Percentiles rank a stretch among this genome's conserved stretches.
Conservation (phyloP, 805 yeast genomes). For the Wickerhamomyces rabaulensis region DNA sequence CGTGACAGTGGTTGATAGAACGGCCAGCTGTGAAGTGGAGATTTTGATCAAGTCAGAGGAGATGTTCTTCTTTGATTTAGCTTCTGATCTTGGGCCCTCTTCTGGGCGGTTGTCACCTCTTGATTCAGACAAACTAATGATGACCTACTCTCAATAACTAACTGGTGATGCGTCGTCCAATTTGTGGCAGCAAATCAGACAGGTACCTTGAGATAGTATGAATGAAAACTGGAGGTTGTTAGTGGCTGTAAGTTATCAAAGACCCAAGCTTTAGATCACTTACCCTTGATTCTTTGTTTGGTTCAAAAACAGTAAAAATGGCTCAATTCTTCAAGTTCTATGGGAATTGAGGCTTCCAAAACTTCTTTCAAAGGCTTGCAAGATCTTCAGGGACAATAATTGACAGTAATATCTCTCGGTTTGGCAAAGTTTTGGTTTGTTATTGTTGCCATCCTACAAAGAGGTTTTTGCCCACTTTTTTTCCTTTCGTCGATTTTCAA, state of each 20-base stretch:
- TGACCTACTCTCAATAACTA: background rate
- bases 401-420: background rate
- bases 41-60: constrained; percentile 25
- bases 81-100: constrained; percentile 4
- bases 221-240: background rate
- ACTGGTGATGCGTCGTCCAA: background rate
- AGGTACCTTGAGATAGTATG: background rate
- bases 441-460: background rate
- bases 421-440: background rate
- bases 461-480: background rate
- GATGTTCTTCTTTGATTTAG: background rate
- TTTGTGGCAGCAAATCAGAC: background rate
- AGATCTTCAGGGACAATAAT: no score
- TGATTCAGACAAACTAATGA: constrained; percentile 6
- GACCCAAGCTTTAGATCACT: background rate
- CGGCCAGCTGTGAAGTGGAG: constrained; percentile 46
- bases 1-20: constrained; percentile 41
- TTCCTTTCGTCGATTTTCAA: background rate
- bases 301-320: background rate
- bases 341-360: background rate
- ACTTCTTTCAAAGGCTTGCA: no score
- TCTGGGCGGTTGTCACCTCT: constrained; percentile 8
- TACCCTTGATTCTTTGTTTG: background rate
- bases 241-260: no score
- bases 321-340: background rate